Conservation (phyloP, 1,139 yeast genomes). For the Debaryomycetaceae sp. region DNA sequence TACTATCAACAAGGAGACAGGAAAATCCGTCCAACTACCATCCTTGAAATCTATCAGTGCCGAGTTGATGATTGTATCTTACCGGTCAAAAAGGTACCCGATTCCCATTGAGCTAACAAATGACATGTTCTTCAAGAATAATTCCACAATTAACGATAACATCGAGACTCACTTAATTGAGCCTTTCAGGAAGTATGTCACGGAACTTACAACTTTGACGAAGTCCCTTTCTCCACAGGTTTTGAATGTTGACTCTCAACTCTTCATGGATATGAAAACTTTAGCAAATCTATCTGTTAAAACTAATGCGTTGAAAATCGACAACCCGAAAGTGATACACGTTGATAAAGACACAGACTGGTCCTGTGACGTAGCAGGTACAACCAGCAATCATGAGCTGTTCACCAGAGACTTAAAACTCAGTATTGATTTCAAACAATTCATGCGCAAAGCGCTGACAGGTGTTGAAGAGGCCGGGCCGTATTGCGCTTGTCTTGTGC, state of each 20-base stretch:
- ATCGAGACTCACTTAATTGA: slow-evolving; percentile 31
- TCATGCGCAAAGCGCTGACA: not conserved
- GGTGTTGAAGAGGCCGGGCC: not conserved
- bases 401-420: not conserved
- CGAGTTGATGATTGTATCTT: slow-evolving; percentile 35
- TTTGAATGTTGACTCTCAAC: slow-evolving; percentile 31
- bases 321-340: not conserved
- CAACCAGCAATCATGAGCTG: not conserved
- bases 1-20: slow-evolving; percentile 4
- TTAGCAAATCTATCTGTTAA: slow-evolving; percentile 34
- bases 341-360: not conserved
- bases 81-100: slow-evolving; percentile 30
- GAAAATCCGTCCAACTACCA: slow-evolving; percentile 9
- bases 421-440: slow-evolving; percentile 1
- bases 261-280: slow-evolving; percentile 35
- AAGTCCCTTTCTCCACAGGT: slow-evolving; percentile 32
- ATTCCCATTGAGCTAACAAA: slow-evolving; percentile 42
- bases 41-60: slow-evolving; percentile 31
- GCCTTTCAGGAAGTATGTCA: slow-evolving; percentile 27
- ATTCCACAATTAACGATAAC: slow-evolving; percentile 18
- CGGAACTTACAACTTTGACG: slow-evolving; percentile 26
- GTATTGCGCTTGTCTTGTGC: slow-evolving; percentile 27
- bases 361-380: not conserved
- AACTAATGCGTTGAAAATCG: slow-evolving; percentile 22
- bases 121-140: slow-evolving; percentile 32